Conservation (phyloP, 805 yeast species). For the Torulaspora microellipsoides region DNA sequence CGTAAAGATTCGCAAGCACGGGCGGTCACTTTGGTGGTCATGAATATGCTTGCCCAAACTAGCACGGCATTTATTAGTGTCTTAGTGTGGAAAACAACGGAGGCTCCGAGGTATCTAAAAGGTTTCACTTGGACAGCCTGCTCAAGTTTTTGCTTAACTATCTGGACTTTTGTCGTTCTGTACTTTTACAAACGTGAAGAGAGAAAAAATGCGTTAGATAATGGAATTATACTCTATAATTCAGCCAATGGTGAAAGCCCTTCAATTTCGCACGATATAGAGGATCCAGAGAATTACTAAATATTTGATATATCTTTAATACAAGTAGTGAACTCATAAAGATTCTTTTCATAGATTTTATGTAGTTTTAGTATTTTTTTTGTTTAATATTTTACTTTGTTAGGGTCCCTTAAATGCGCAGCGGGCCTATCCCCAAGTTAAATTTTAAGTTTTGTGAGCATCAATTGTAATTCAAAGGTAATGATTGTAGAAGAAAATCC, state of each 20-base stretch:
- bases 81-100: conserved; percentile 42
- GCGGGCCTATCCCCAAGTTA: too few relatives aligned
- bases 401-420: too few relatives aligned
- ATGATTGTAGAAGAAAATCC: too few relatives aligned
- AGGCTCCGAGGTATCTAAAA: conserved; percentile 50
- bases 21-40: conserved; percentile 46
- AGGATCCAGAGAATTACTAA: neutral
- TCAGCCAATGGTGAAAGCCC: conserved; percentile 5
- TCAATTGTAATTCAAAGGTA: too few relatives aligned
- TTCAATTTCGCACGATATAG: conserved; percentile 7
- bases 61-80: conserved; percentile 52
- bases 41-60: conserved; percentile 50
- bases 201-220: conserved; percentile 32
- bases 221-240: conserved; percentile 37
- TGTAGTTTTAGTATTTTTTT: too few relatives aligned
- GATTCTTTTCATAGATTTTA: too few relatives aligned
- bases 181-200: conserved; percentile 40
- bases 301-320: too few relatives aligned
- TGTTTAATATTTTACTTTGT: too few relatives aligned
- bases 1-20: conserved; percentile 50
- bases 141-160: conserved; percentile 29
- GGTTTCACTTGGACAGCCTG: conserved; percentile 47
- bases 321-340: too few relatives aligned
- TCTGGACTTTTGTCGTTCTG: conserved; percentile 26
- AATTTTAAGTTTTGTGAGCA: too few relatives aligned